phyloP scores from a whole-genome alignment of 129 eudicot species.

The Helichrysum umbraculigerum region DNA sequence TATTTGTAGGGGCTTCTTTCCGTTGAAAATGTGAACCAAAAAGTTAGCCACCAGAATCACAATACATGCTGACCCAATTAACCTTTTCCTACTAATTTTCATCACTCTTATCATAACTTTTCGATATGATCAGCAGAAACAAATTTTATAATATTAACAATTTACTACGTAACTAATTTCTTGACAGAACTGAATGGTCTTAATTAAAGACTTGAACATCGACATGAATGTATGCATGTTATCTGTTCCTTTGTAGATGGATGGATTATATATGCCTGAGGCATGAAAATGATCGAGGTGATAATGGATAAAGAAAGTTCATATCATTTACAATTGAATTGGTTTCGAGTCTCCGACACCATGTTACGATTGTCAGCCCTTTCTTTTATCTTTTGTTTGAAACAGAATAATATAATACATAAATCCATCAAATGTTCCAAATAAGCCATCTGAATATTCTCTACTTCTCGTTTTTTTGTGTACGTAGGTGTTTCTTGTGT shows the following conservation, averaged over 20 bases:
- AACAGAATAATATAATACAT: constrained; percentile 25
- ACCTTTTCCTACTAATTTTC: neutral
- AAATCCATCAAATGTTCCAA: constrained; percentile 32
- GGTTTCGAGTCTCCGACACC: constrained; percentile 36
- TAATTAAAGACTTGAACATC: neutral
- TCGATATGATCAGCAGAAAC: constrained; percentile 2
- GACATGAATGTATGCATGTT: neutral
- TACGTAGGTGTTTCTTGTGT: constrained; percentile 11
- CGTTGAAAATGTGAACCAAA: constrained; percentile 33
- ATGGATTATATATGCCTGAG: neutral
- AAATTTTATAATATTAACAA: neutral
- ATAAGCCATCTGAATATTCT: constrained; percentile 23
- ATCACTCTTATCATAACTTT: constrained; percentile 10
- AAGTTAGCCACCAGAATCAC: constrained; percentile 36
- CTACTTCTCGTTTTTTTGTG: constrained; percentile 28
- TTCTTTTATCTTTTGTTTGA: constrained; percentile 14
- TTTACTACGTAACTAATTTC: neutral
- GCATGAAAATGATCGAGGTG: constrained; percentile 5
- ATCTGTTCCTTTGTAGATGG: neutral
- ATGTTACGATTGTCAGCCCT: constrained; percentile 42
- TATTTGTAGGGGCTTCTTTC: constrained; percentile 9
- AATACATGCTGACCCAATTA: constrained; percentile 21
- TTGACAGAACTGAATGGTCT: neutral
- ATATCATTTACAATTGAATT: neutral
- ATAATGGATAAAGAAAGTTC: neutral